phyloP scores from a whole-genome alignment of 2,329 filamentous ascomycete genomes.

The Exophiala sp. region DNA sequence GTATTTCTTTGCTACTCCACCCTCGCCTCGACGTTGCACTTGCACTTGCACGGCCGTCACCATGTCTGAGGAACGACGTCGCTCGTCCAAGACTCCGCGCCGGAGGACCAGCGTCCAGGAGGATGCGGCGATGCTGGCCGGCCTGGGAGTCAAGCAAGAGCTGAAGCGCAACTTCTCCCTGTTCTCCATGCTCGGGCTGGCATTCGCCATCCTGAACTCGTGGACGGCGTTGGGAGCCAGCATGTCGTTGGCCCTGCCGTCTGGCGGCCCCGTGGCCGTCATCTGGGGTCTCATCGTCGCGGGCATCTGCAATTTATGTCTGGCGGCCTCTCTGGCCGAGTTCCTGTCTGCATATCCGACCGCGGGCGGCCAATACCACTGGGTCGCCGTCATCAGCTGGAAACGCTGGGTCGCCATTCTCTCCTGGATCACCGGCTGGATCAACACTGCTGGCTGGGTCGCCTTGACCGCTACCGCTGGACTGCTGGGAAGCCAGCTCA shows the following conservation, averaged over 20 bases:
- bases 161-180: slow-evolving; percentile 54
- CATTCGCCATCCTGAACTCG: slow-evolving; percentile 58
- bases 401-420: slow-evolving; percentile 53
- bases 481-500: slow-evolving; percentile 60
- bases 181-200: slow-evolving; percentile 56
- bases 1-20: neutral
- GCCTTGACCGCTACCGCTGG: slow-evolving; percentile 63
- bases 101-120: slow-evolving; percentile 27
- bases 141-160: slow-evolving; percentile 54
- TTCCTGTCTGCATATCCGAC: slow-evolving; percentile 61
- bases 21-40: neutral
- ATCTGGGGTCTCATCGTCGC: slow-evolving; percentile 62
- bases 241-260: slow-evolving; percentile 58
- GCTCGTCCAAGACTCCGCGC: slow-evolving; percentile 7
- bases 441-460: slow-evolving; percentile 32
- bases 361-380: slow-evolving; percentile 56
- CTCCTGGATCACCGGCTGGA: slow-evolving; percentile 63
- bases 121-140: slow-evolving; percentile 49
- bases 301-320: slow-evolving; percentile 63
- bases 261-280: slow-evolving; percentile 63
- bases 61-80: slow-evolving; percentile 7
- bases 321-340: slow-evolving; percentile 64
- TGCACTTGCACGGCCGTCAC: neutral
- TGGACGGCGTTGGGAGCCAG: slow-evolving; percentile 58
- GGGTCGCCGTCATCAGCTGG: slow-evolving; percentile 61